Base-by-base conservation (phyloP, 2,329 filamentous ascomycete species). In the Curvularia verruculosa region DNA sequence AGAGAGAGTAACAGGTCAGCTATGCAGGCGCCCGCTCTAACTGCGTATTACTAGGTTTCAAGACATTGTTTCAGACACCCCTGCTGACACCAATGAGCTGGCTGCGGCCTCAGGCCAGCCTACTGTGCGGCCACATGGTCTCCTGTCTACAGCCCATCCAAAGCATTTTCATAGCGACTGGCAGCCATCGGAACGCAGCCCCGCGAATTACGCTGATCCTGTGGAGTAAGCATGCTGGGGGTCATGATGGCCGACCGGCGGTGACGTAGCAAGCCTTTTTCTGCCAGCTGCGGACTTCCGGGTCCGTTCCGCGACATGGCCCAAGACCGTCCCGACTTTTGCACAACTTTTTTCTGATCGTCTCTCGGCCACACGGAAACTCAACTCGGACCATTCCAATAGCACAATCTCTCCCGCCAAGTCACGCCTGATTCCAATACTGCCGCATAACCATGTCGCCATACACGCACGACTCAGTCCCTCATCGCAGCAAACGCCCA, bases 31-130 rank as follows among this genome's bases (percentile, higher is more conserved):
- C 71, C 70, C 64, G 72, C 63, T 64, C 54, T 54, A 49, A 46
- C 60, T 29, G n/a, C n/a, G n/a, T n/a, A 29, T 9, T 28, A 28
- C 28, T 64, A 62, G 57, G 72, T 75, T 74, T 73, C 72, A 75
- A 63, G 55, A 63, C 65, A 48, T 66, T 65, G 71, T 75, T 75
- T 74, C 72, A 74, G 34, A 56, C 52, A 67, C 67, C 72, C 71
- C 68, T 65, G 73, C 71, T 68, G 66, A 70, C 68, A 70, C 71
- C 63, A 58, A 63, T 58, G 56, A 61, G 57, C 63, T 4, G 58
- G 61, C 59, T 56, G 34, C 55, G 49, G 64, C 64, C 66, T 63
- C 56, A 65, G 63, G 69, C 69, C 53, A 49, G 40, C 39, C 19
- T 34, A 36, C 43, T 53, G 34, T 45, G 13, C 9, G 31, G 41